Base-by-base conservation (phyloP, 2,329 filamentous ascomycete genomes). In the Spiromastix sp. region DNA sequence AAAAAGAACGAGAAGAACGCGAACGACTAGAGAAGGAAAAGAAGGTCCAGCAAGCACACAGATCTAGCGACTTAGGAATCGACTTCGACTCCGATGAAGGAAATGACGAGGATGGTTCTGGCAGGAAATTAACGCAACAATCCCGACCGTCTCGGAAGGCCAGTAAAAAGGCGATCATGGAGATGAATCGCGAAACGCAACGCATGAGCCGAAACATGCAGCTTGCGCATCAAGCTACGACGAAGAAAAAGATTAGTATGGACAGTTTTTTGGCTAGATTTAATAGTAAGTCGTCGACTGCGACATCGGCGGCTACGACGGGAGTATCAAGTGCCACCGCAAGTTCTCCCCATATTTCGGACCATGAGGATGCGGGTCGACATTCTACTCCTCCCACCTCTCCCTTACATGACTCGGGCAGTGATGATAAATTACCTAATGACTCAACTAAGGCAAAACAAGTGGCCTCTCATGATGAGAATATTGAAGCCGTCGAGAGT, bases 121-220 rank as follows among this genome's bases (percentile, higher is more conserved):
- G 71, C n/a, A 68, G 67, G 28, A 74, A 67, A 42, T 63, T 91
- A 29, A 83, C 81, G 0, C 82, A 87, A 51, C 66, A 72, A 25
- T 68, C 72, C 17, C 76, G 80, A 3, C 79, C 85, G 4, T 45
- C 56, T 2, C 75, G 91, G 9, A 93, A 91, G 55, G 87, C 91
- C 0, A 89, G 87, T 64, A 96, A 89, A 64, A 95, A 86, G 61
- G 91, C 91, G 0, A 57, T 95, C 27, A 85, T 95, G 54, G 89
- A 96, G 47, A 95, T 98, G 81, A 81, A 82, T 48, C 76, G 85
- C 39, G 91, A 98, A 60, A 95, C 89, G 1, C 91, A 98, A 63
- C 77, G 91, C 19, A 75, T 98, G 63, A 80, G 76, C 46, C 74
- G 91, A 45, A 93, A 82, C 52, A 83, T 94, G 74, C 89, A 96